Conservation (phyloP, 2,329 filamentous ascomycete species). For the Ophiostoma himal-ulmi region DNA sequence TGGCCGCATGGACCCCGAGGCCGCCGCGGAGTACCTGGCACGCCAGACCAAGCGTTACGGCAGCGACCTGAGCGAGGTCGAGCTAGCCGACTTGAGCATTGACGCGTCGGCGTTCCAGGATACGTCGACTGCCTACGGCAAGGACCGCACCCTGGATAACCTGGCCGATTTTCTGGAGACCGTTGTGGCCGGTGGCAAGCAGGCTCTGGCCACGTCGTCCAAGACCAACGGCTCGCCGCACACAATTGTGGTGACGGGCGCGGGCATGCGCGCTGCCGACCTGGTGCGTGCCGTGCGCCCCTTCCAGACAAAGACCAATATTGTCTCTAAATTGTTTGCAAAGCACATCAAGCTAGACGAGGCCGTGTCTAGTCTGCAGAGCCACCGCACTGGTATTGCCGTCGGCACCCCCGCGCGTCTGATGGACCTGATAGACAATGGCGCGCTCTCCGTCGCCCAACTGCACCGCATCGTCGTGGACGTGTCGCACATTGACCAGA, state of each 20-base stretch:
- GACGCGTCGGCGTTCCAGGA: constrained; percentile 65
- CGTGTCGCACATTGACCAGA: constrained; percentile 87
- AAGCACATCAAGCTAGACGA: constrained; percentile 97
- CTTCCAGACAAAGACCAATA: constrained; percentile 71
- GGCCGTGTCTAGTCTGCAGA: constrained; percentile 68
- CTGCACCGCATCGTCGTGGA: constrained; percentile 80
- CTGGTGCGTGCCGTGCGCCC: constrained; percentile 67
- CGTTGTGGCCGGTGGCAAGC: constrained; percentile 45
- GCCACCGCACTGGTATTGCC: constrained; percentile 69
- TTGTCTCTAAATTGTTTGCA: constrained; percentile 88
- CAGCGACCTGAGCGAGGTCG: constrained; percentile 72
- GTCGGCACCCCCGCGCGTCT: constrained; percentile 85
- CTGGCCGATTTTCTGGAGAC: constrained; percentile 73
- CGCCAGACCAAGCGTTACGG: constrained; percentile 74
- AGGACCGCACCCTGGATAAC: constrained; percentile 63
- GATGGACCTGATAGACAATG: constrained; percentile 74
- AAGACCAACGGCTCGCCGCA: constrained; percentile 70
- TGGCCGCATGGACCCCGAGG: constrained; percentile 71
- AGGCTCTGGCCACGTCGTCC: constrained; percentile 40
- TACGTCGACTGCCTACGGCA: constrained; percentile 56
- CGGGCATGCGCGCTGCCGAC: constrained; percentile 81
- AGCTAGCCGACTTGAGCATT: constrained; percentile 75
- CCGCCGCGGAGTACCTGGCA: constrained; percentile 80
- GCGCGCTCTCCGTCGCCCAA: constrained; percentile 62
- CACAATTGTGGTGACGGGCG: constrained; percentile 80